Evolutionary conservation across 345 rosid genomes (phyloP).

Genomic region (Gossypium stocksii): DNA sequence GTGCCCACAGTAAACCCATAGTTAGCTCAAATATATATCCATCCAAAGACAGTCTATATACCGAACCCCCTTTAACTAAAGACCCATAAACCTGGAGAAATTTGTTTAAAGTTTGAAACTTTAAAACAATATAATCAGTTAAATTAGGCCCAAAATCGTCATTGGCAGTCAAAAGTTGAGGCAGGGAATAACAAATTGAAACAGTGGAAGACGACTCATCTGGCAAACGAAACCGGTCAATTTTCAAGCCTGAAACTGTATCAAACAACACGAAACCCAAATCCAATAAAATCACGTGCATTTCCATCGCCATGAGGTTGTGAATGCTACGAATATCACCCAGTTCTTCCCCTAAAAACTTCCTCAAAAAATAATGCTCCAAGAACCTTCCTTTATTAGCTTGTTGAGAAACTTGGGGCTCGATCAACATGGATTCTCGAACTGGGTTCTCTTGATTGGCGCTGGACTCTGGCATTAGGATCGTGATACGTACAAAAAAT

Average conservation of each 20-base stretch:
- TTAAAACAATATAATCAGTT: slow-evolving; percentile 37
- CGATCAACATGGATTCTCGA: neutral
- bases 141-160: slow-evolving; percentile 8
- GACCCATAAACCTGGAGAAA: slow-evolving; percentile 54
- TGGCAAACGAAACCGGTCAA: slow-evolving; percentile 40
- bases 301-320: slow-evolving; percentile 42
- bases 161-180: slow-evolving; percentile 30
- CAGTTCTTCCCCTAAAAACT: slow-evolving; percentile 43
- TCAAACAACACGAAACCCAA: slow-evolving; percentile 55
- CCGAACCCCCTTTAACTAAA: slow-evolving; percentile 28
- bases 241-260: slow-evolving; percentile 29
- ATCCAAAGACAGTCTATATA: slow-evolving; percentile 40
- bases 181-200: slow-evolving; percentile 55
- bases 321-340: slow-evolving; percentile 30
- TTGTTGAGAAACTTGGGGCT: neutral
- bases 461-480: neutral
- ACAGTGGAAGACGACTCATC: slow-evolving; percentile 37
- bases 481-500: too few relatives aligned
- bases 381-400: slow-evolving; percentile 10
- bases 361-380: slow-evolving; percentile 59
- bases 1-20: slow-evolving; percentile 30
- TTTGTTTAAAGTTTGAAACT: slow-evolving; percentile 44
- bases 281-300: slow-evolving; percentile 68
- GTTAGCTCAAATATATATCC: slow-evolving; percentile 37
- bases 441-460: slow-evolving; percentile 4